Evolutionary conservation across 345 rosid genomes (phyloP), one percentile per base, ranked within the genome.

Genomic region (Aquilaria malaccensis): DNA sequence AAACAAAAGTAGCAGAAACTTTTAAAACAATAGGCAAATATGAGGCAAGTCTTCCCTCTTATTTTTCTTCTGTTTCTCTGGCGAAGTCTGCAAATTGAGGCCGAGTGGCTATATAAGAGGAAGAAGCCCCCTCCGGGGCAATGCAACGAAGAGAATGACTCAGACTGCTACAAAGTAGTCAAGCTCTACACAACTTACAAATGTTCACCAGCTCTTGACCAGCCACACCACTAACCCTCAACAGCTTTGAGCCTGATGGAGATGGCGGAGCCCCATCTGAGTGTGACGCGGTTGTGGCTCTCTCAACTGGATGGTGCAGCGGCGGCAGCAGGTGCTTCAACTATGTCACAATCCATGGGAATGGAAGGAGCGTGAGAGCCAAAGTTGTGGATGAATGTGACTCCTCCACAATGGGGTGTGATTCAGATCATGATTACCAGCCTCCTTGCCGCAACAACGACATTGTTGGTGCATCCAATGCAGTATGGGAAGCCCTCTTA

Each of bases 271-370:
- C 32, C 2, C 68, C 68, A 15, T 66, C 58, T 6, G 77, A 72
- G 59, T 76, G 80, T 52, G 72, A 72, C 63, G 74, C 60, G 2
- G 51, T 70, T 0, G 81, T 63, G 10, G 77, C 77, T 13, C 32
- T 77, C 9, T 77, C 81, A 2, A 73, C 74, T 0, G 80, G 80
- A 31, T 77, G 80, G 80, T 69, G 14, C 68, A 71, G 53, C 37
- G 58, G 54, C 10, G 30, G 22, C 13, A 68, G 56, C 6, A 29
- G 74, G 11, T 77, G 81, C 54, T 50, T 45, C 14, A 55, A 53
- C 1, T 51, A 41, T 41, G 60, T 71, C 13, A 68, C 54, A 32
- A 74, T 77, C n/a, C 2, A 61, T 3, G 78, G 71, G 2, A 70
- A 70, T 31, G 69, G 66, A 11, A 51, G 46, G 2, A 72, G 61